Evolutionary conservation across 805 yeast species (phyloP).

Genomic region (Osmozyma mogii): DNA sequence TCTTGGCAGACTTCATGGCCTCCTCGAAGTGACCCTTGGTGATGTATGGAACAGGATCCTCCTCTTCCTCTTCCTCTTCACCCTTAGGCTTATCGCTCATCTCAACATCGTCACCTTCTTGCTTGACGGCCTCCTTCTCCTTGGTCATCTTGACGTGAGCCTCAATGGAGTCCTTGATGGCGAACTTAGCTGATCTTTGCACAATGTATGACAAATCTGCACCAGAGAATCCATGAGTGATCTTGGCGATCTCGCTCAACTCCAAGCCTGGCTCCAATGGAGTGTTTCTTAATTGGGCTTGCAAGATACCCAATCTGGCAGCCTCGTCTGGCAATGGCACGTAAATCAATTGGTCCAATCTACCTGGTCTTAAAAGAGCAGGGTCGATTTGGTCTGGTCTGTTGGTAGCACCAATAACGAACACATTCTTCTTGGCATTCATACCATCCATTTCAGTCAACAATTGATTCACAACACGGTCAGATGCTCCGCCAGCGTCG

Average conservation of each 20-base stretch:
- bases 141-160: slow-evolving; percentile 41
- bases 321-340: slow-evolving; percentile 97
- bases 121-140: slow-evolving; percentile 27
- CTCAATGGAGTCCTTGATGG: slow-evolving; percentile 95
- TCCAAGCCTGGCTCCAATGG: slow-evolving; percentile 97
- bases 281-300: slow-evolving; percentile 95
- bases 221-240: slow-evolving; percentile 98
- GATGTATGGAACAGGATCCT: slow-evolving; percentile 93
- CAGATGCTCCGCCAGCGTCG: slow-evolving; percentile 96
- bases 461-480: slow-evolving; percentile 92
- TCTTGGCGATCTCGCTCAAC: slow-evolving; percentile 79
- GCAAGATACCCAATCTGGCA: slow-evolving; percentile 87
- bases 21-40: slow-evolving; percentile 93
- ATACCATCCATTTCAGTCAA: slow-evolving; percentile 99
- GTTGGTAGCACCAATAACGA: slow-evolving; percentile 98
- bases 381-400: slow-evolving; percentile 99
- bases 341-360: slow-evolving; percentile 96
- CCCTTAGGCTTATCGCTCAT: slow-evolving; percentile 29
- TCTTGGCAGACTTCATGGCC: slow-evolving; percentile 98
- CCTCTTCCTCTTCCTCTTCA: slow-evolving; percentile 58
- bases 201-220: slow-evolving; percentile 96
- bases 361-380: slow-evolving; percentile 96
- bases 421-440: slow-evolving; percentile 98
- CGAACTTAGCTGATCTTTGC: slow-evolving; percentile 97
- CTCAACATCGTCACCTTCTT: slow-evolving; percentile 41